Evolutionary conservation across 2,329 filamentous ascomycete genomes (phyloP), one percentile per base, ranked within the genome.

Genomic region (Neonectria hederae): DNA sequence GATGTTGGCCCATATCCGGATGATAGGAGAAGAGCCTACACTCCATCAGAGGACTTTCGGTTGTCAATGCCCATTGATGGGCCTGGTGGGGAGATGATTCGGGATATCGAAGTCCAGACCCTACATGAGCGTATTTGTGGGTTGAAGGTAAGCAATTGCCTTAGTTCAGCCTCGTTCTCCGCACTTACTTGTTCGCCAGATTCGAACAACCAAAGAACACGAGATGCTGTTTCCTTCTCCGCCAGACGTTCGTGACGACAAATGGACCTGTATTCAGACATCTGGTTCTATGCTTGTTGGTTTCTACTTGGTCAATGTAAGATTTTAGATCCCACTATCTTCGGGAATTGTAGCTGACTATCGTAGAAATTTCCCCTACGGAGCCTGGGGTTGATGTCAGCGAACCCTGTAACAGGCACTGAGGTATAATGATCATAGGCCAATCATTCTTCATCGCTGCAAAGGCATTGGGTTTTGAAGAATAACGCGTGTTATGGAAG

Each of bases 71-170:
- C 38, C 9, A 53, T 59, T 32, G 38, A 59, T 13, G 56, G 56
- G 13, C 56, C 56, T 4, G 56, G 38, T 5, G 56, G 56, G 14
- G 56, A 59, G 24, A 52, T 38, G 38, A 53, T 59, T 11, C n/a
- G 35, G 21, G 22, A 21, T 11, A 24, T 59, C 10, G 45, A 53
- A n/a, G 22, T 59, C 14, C 56, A 59, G 24, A 40, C n/a, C n/a
- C n/a, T n/a, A 35, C 19, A 30, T 5, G 13, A 17, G 17, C 26
- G 7, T 11, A 30, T 19, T 10, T 19, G 14, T 45, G 48, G 26
- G 19, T 30, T 59, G 6, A 59, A 22, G 48, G 56, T 59, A 38
- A 45, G 24, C 21, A 1, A 21, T 6, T 17, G 5, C 7, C 17
- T 17, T 17, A 14, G 17, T 38, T 38, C 11, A 5, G 3, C n/a